Evolutionary conservation across 2,329 filamentous ascomycete genomes (phyloP).

Genomic region (Botrytis galanthina): DNA sequence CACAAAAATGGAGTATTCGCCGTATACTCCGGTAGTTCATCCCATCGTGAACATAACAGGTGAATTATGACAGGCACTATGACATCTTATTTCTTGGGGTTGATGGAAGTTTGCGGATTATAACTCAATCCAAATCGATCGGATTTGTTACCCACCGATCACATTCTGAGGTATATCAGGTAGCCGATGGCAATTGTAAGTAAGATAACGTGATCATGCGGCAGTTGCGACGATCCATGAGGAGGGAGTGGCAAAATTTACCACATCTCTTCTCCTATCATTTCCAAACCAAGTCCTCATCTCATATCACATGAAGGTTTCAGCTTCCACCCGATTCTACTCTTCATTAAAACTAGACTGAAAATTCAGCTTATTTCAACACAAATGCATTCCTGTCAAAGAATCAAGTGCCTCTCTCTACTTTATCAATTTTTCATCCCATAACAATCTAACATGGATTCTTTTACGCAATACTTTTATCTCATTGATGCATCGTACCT

Average conservation of each 20-base stretch:
- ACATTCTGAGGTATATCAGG: neutral
- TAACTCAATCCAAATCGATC: neutral
- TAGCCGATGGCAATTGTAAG: neutral
- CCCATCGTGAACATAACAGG: neutral
- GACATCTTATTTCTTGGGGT: rapidly evolving
- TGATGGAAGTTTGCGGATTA: neutral
- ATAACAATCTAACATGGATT: neutral
- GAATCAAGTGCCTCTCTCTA: neutral
- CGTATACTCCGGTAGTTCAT: neutral
- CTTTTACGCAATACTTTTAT: neutral
- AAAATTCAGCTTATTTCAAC: neutral
- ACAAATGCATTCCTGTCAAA: neutral
- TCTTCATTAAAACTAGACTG: neutral
- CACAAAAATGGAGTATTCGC: neutral
- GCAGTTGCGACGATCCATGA: neutral
- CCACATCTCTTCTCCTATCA: neutral
- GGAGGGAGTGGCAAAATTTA: neutral
- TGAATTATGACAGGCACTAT: neutral
- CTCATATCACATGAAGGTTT: neutral
- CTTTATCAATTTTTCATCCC: neutral
- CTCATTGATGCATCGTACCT: neutral
- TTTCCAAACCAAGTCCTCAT: neutral
- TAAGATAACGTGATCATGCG: neutral
- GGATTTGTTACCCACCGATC: neutral
- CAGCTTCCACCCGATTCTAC: neutral